A percentile compares a stretch with the other conserved stretches of the same genome.
These are phyloP conservation scores for Herpetomonas tarakana DNA, from an alignment of 208 protist genomes.

Conservation along the genomic window DNA sequence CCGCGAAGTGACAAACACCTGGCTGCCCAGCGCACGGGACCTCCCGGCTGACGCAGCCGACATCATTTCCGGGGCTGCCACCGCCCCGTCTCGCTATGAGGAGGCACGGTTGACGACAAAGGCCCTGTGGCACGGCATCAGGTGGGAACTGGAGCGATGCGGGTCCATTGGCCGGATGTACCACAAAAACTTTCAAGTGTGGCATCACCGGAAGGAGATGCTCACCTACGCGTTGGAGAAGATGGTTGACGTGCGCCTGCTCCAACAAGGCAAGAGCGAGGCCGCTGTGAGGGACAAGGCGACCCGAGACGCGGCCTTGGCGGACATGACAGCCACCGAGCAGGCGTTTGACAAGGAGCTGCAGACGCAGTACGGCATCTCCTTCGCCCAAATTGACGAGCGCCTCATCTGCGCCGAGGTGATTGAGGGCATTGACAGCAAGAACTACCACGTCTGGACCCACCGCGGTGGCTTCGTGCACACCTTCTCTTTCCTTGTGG, in stretches of 20 bases:
- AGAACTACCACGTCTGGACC: conserved; percentile 87
- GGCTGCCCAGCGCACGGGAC: neutral
- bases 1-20: neutral
- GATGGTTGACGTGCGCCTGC: conserved; percentile 12
- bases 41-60: neutral
- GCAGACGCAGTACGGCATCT: conserved; percentile 21
- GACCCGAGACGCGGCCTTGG: neutral
- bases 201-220: conserved; percentile 73
- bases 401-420: conserved; percentile 32
- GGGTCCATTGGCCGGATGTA: conserved; percentile 37
- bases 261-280: neutral
- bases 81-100: too few species aligned
- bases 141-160: conserved; percentile 58
- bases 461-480: conserved; percentile 73
- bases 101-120: neutral
- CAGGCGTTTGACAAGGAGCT: conserved; percentile 23
- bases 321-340: neutral
- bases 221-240: conserved; percentile 33
- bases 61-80: neutral
- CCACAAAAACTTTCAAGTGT: conserved; percentile 85
- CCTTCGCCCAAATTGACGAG: conserved; percentile 66
- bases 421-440: conserved; percentile 40
- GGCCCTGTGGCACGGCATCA: conserved; percentile 51
- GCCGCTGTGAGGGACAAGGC: neutral
- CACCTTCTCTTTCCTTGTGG: conserved; percentile 54